Percentiles rank a stretch among this genome's conserved stretches.
phyloP scores from a whole-genome alignment of 306 rosid species.

The Elaeagnus macrophylla region DNA sequence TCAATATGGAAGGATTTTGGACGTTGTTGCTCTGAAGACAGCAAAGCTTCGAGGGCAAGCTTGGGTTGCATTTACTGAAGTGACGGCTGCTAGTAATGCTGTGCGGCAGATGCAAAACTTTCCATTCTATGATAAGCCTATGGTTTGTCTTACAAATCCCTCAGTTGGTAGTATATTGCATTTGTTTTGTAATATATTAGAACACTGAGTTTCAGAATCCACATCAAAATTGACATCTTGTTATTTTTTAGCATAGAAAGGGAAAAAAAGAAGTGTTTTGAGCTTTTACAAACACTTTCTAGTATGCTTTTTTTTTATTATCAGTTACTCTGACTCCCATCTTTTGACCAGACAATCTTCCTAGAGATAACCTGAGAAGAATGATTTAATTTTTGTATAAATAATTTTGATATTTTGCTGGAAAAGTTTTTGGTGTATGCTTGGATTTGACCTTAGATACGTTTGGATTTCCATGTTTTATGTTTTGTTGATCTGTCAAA shows the following conservation, averaged over 20 bases:
- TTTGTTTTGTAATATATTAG: slow-evolving; percentile 9
- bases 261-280: no score
- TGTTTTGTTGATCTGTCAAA: no score
- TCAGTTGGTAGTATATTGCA: slow-evolving; percentile 9
- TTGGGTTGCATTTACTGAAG: slow-evolving; percentile 94
- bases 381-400: no score
- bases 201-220: background rate
- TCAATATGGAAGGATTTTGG: slow-evolving; percentile 91
- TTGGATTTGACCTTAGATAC: no score
- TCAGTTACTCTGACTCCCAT: no score
- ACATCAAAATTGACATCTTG: background rate
- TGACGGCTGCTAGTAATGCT: slow-evolving; percentile 94
- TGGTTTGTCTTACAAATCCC: slow-evolving; percentile 54
- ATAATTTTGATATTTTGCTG: no score
- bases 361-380: no score
- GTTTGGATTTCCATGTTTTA: no score
- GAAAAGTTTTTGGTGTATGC: no score
- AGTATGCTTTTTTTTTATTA: no score
- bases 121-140: slow-evolving; percentile 95
- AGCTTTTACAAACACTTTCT: no score
- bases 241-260: background rate
- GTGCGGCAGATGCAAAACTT: slow-evolving; percentile 98
- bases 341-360: no score
- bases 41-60: slow-evolving; percentile 93
- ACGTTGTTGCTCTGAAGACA: slow-evolving; percentile 90